Conservation (phyloP, 768 basidiomycete species). For the Mycena galopus region DNA sequence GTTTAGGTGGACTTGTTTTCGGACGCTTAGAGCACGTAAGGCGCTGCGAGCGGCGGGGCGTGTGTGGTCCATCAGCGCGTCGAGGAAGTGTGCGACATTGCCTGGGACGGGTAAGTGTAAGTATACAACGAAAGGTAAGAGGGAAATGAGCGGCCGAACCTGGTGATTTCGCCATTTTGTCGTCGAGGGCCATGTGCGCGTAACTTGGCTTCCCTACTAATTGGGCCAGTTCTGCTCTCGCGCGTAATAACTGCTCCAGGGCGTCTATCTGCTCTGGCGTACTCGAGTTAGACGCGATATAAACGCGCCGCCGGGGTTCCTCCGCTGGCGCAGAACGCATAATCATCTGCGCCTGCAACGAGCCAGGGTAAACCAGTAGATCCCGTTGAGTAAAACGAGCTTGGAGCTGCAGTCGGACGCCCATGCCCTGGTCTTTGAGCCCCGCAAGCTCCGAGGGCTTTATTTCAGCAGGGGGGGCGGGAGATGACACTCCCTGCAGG, state of each 20-base stretch:
- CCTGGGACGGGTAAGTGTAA: constrained; percentile 59
- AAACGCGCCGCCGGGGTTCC: constrained; percentile 84
- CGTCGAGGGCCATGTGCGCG: constrained; percentile 87
- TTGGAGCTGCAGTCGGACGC: constrained; percentile 78
- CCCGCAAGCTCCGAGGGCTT: constrained; percentile 78
- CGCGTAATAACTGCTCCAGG: constrained; percentile 80
- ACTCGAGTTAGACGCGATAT: constrained; percentile 85
- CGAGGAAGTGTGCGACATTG: constrained; percentile 89
- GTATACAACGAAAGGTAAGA: constrained; percentile 5
- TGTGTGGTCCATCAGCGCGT: constrained; percentile 85
- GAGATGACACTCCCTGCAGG: constrained; percentile 72
- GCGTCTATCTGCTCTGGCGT: constrained; percentile 79
- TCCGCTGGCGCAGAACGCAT: constrained; percentile 90
- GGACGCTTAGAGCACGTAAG: constrained; percentile 71
- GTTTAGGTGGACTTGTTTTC: constrained; percentile 82
- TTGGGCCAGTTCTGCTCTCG: constrained; percentile 85
- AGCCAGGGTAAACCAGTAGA: constrained; percentile 86
- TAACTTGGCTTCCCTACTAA: constrained; percentile 90
- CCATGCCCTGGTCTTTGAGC: constrained; percentile 83
- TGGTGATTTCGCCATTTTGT: constrained; percentile 98
- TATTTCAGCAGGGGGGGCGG: constrained; percentile 76
- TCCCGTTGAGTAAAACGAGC: constrained; percentile 83
- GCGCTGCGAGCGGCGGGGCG: constrained; percentile 82
- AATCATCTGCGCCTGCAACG: constrained; percentile 93
- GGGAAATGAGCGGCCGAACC: constrained; percentile 59